Conservation (phyloP, 352 stramenopile genomes). For the Pythium sp. region DNA sequence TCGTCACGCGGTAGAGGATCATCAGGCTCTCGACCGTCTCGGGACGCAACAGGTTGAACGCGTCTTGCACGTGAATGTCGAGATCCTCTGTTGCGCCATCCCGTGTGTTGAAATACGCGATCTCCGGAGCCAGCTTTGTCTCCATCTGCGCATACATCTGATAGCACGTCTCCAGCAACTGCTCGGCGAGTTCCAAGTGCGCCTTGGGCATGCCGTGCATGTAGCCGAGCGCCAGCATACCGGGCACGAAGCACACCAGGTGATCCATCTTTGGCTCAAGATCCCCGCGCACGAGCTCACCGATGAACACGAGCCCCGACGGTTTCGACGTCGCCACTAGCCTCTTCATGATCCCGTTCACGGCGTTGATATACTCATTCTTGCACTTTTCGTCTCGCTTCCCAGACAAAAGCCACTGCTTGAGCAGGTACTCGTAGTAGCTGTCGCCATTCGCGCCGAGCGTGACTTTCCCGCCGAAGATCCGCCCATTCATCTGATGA, state of each 20-base stretch:
- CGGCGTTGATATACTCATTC: constrained; percentile 55
- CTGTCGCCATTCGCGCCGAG: constrained; percentile 75
- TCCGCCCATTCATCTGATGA: constrained; percentile 37
- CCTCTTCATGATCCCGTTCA: constrained; percentile 57
- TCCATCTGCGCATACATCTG: constrained; percentile 84
- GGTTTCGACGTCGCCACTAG: constrained; percentile 57
- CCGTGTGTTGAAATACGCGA: constrained; percentile 74
- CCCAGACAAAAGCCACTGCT: constrained; percentile 76
- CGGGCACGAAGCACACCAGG: constrained; percentile 89
- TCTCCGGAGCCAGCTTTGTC: constrained; percentile 86
- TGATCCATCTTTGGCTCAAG: constrained; percentile 85
- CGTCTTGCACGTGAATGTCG: constrained; percentile 51
- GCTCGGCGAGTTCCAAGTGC: constrained; percentile 73
- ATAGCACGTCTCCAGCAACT: constrained; percentile 82
- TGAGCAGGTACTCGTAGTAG: constrained; percentile 86
- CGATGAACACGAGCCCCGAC: constrained; percentile 63
- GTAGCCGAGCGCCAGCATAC: constrained; percentile 83
- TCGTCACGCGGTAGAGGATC: constrained; percentile 89
- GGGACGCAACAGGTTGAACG: constrained; percentile 85
- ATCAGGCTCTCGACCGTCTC: constrained; percentile 93
- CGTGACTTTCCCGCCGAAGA: constrained; percentile 53
- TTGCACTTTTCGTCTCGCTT: constrained; percentile 78
- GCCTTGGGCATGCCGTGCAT: constrained; percentile 58
- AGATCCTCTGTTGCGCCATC: constrained; percentile 47
- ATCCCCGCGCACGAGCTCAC: constrained; percentile 52